These are phyloP conservation scores for Jaminaea rosea DNA, from an alignment of 1,284 basidiomycete species.

Conservation along the genomic window DNA sequence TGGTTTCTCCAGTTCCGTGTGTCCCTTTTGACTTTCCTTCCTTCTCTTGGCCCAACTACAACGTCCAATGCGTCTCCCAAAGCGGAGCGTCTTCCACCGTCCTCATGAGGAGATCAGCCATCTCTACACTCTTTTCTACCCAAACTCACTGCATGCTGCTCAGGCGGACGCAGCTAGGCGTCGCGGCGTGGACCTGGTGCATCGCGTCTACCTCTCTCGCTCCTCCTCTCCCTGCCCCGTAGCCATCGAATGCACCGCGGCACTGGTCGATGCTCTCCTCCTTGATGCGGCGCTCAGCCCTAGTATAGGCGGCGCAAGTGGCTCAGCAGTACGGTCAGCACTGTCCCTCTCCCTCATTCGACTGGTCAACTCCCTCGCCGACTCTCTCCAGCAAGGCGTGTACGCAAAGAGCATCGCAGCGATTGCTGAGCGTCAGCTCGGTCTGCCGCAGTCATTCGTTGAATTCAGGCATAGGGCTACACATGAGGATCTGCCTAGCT, in stretches of 20 bases:
- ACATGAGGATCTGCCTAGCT: constrained; percentile 84
- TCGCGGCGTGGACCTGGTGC: constrained; percentile 13
- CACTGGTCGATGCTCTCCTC: constrained; percentile 27
- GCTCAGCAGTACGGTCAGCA: neutral
- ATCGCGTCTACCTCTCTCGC: constrained; percentile 35
- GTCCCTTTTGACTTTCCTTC: too few species aligned
- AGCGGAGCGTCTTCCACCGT: constrained; percentile 1
- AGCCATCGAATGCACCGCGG: constrained; percentile 38
- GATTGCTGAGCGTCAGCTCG: constrained; percentile 69
- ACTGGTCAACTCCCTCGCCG: constrained; percentile 74
- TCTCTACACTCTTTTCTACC: constrained; percentile 4
- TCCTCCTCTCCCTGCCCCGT: constrained; percentile 37
- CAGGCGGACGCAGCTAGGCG: neutral
- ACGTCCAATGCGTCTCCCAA: constrained; percentile 5
- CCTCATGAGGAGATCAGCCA: neutral
- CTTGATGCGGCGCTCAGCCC: constrained; percentile 25
- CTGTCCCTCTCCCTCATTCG: constrained; percentile 32
- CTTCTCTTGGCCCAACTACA: too few species aligned
- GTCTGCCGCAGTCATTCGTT: constrained; percentile 81
- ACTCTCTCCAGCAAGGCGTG: constrained; percentile 74
- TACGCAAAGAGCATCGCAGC: constrained; percentile 76
- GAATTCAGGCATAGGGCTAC: constrained; percentile 88
- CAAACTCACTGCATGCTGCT: neutral
- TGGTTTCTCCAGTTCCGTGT: too few species aligned
- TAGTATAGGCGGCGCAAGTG: neutral